Percentiles rank a stretch among this genome's conserved stretches.
Evolutionary conservation across 2,329 filamentous ascomycete species (phyloP).

Genomic region (Pseudocercospora ulei): DNA sequence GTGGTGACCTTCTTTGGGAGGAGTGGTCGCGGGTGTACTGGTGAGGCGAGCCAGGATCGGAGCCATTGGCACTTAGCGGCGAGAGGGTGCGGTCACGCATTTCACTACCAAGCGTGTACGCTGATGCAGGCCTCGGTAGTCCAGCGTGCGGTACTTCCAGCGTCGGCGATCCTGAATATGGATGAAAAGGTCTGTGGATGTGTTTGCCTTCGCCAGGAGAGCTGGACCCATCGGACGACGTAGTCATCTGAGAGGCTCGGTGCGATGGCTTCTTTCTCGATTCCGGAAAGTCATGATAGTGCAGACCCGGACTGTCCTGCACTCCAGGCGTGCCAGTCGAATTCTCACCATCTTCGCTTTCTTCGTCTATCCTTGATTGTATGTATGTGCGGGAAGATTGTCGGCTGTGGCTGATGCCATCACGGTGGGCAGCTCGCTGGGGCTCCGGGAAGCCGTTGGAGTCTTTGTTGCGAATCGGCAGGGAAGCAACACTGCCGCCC

Average conservation of each 20-base stretch:
- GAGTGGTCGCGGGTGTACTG: constrained; percentile 44
- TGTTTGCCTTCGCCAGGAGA: constrained; percentile 22
- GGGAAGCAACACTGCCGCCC: constrained; percentile 17
- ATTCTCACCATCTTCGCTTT: constrained; percentile 20
- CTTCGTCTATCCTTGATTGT: constrained; percentile 26
- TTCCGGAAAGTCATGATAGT: constrained; percentile 44
- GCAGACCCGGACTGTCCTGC: constrained; percentile 39
- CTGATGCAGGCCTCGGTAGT: constrained; percentile 54
- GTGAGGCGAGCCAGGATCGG: constrained; percentile 35
- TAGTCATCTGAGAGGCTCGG: constrained; percentile 30
- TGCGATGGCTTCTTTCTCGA: constrained; percentile 25
- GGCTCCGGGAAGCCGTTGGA: constrained; percentile 15
- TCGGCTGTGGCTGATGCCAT: constrained; percentile 17
- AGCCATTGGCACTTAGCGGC: constrained; percentile 41
- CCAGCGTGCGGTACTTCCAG: constrained; percentile 39
- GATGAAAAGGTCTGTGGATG: constrained; percentile 18
- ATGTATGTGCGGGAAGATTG: constrained; percentile 20
- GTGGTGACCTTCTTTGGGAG: constrained; percentile 47
- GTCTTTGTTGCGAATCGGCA: constrained; percentile 21
- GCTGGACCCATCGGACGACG: constrained; percentile 29
- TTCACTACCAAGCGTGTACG: constrained; percentile 67
- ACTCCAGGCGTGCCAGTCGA: constrained; percentile 20
- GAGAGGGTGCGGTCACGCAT: constrained; percentile 53
- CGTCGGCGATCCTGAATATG: constrained; percentile 27
- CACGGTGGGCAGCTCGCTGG: constrained; percentile 7